Evolutionary conservation across 192 early-diverging fungal genomes (phyloP).

Genomic region (Spizellomyces sp.): DNA sequence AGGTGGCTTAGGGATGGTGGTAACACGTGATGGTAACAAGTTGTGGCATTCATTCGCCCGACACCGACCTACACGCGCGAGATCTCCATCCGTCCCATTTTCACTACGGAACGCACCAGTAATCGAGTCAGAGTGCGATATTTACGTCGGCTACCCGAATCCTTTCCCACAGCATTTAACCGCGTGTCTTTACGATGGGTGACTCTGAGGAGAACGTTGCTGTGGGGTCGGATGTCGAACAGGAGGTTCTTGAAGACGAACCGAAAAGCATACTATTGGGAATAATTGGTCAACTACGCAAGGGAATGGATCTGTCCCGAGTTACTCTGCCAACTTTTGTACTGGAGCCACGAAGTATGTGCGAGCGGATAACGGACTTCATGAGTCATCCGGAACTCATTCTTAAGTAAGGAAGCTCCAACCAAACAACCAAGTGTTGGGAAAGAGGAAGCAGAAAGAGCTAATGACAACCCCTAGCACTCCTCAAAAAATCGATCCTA

Average conservation of each 20-base stretch:
- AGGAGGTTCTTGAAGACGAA: conserved; percentile 83
- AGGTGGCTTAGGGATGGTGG: too few species aligned
- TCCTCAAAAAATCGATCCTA: conserved; percentile 65
- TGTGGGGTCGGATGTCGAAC: conserved; percentile 48
- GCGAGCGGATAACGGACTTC: conserved; percentile 95
- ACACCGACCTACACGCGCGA: too few species aligned
- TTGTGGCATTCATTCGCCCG: too few species aligned
- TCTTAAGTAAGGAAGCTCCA: conserved; percentile 57
- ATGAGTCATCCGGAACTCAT: conserved; percentile 87
- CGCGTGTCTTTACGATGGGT: too few species aligned
- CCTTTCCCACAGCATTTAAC: too few species aligned
- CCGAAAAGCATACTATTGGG: conserved; percentile 80
- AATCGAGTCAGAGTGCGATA: too few species aligned
- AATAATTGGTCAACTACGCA: conserved; percentile 84
- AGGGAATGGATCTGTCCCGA: conserved; percentile 88
- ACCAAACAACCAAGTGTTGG: not conserved
- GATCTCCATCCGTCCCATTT: too few species aligned
- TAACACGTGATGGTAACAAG: too few species aligned
- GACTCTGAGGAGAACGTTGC: too few species aligned
- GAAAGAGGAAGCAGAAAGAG: too few species aligned
- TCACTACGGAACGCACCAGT: too few species aligned
- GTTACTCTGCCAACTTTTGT: conserved; percentile 97
- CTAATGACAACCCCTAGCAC: conserved; percentile 53
- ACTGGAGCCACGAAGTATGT: conserved; percentile 89
- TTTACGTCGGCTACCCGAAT: too few species aligned